Evolutionary conservation across 495 filamentous ascomycete species (phyloP), one percentile per base, ranked within the genome.

Genomic region (Copromyces sp.): DNA sequence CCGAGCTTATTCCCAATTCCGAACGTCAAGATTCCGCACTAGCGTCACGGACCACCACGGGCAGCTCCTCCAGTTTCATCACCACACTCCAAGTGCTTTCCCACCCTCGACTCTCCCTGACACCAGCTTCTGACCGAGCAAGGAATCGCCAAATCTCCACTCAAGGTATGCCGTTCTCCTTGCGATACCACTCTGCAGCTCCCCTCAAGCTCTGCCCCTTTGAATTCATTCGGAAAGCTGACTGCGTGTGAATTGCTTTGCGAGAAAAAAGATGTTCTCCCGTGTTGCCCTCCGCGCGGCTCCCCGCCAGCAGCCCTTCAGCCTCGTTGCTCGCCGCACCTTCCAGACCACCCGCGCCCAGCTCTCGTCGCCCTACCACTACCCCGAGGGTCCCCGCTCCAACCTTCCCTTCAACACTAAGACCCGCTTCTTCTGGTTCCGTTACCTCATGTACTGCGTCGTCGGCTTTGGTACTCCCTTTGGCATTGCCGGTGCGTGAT

Each of bases 351-450:
- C 94, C 81, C 91, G 92, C 75, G 84, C 91, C 81, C 95, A 92
- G 83, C 84, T 95, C 76, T 89, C 88, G 73, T 95, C 93, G 79
- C 94, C 94, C 38, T 96, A 97, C 88, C 95, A 99, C 87, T 99
- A 99, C 86, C 92, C 94, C 74, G 96, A 98, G 87, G 96, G 95
- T 70, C 95, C 96, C 78, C 90, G 90, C 80, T 90, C 88, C 86
- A 98, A 97, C 87, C 84, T 99, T 73, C 95, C 95, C 74, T 99
- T 99, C 90, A 96, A 99, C 87, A 90, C 96, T 75, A 84, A 91
- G 84, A 96, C 91, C 78, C 90, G 89, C 82, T 91, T 85, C 82
- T 99, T 99, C 83, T 87, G 84, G 73, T 65, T 92, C 75, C 87
- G 90, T 84, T 99, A 91, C 89, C 95, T 93, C 92, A 80, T 77